A percentile compares a stretch with the other conserved stretches of the same genome.
Conservation (phyloP, 2,329 filamentous ascomycete genomes). For the Aureobasidium melanogenum region DNA sequence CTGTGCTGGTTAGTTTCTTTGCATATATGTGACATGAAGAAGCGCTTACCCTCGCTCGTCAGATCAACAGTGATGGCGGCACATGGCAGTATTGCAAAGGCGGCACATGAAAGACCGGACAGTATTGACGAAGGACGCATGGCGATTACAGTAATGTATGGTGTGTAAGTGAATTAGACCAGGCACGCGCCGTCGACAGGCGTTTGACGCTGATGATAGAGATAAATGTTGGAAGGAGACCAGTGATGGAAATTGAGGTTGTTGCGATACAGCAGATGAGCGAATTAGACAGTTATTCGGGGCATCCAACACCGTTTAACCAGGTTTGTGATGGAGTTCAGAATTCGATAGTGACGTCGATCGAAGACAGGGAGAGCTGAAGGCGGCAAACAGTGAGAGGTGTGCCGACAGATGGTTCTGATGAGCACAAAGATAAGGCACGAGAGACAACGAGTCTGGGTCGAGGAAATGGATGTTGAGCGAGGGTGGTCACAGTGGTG, state of each 20-base stretch:
- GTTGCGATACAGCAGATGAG: neutral
- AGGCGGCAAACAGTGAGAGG: neutral
- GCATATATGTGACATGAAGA: too few species aligned
- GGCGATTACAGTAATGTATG: neutral
- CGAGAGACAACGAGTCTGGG: neutral
- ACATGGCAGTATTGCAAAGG: constrained; percentile 15
- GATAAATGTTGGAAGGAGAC: neutral
- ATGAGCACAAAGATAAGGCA: neutral
- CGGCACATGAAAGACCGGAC: constrained; percentile 12
- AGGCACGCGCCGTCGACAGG: neutral
- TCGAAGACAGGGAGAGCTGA: constrained; percentile 4
- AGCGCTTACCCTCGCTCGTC: constrained; percentile 14
- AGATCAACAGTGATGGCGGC: constrained; percentile 17
- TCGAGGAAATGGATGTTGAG: neutral
- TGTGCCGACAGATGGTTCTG: neutral
- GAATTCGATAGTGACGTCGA: constrained; percentile 3
- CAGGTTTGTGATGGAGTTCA: neutral
- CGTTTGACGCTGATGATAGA: neutral
- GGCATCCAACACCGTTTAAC: neutral
- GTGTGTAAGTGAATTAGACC: neutral
- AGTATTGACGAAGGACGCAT: constrained; percentile 16
- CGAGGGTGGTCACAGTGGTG: neutral
- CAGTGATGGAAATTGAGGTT: neutral
- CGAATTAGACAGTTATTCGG: neutral
- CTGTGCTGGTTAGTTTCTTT: constrained; percentile 17